Evolutionary conservation across 345 rosid genomes (phyloP), one percentile per base, ranked within the genome.

Genomic region (Eucalyptus pauciflora): DNA sequence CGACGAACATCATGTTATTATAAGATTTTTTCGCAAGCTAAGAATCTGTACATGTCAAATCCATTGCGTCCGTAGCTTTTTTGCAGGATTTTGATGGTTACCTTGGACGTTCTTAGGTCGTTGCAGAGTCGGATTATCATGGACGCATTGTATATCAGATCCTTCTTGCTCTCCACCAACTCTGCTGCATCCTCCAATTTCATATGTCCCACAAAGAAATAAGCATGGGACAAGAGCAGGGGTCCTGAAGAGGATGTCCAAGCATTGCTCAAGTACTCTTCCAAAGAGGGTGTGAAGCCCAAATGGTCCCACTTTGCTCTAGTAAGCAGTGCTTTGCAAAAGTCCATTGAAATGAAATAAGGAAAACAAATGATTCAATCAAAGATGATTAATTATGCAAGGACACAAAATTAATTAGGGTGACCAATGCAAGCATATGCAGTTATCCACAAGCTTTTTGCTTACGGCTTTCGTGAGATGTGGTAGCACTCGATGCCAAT

Each of bases 91-190:
- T 79, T 22, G 48, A 79, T 79, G n/a, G 27, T 17, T 92, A 93
- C 96, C 93, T 24, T 58, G 17, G 93, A 91, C 52, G 95, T 94
- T 31, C 90, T 93, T 51, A 93, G 69, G 79, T 95, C 95, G n/a
- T 95, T 95, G 93, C 94, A 94, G 3, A 94, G 91, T 17, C 94
- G 94, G 45, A 94, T 91, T 45, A 95, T 89, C 2, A 93, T 45
- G 48, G 94, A 93, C 5, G 90, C 88, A 49, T 91, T 89, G 86
- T 92, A 85, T 7, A 92, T 56, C 11, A 94, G 88, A 67, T 94
- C 92, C 22, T 92, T 89, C 87, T 88, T 86, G 25, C 41, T 87
- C 22, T 31, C 88, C 3, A 91, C 8, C 46, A 88, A 86, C 43
- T 54, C 31, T 22, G 69, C 13, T 41, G 60, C 89, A 29, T n/a